Evolutionary conservation across 2,329 filamentous ascomycete species (phyloP), one percentile per base, ranked within the genome.

Genomic region (Phialocephala subalpina): DNA sequence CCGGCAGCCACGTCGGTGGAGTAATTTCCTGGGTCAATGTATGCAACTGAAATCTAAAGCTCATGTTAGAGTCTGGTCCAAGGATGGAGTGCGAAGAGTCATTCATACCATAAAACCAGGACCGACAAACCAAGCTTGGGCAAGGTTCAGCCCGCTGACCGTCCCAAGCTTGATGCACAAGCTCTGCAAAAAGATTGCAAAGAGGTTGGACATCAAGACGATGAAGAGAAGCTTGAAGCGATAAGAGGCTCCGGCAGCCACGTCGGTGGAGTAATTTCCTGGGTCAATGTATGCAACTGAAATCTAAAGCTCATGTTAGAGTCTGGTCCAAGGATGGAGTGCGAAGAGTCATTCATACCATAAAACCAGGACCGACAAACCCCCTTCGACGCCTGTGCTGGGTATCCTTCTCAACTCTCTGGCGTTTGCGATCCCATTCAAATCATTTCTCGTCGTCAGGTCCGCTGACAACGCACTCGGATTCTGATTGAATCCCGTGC

Each of bases 401-500:
- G 78, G 75, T 68, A 80, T 78, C 62, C 81, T 81, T 71, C 83
- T 79, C 67, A 83, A 80, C n/a, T 82, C 78, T 69, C 87, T 81
- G 1, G 83, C 79, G 74, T 89, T 90, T 45, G 84, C 85, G 65
- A 88, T 82, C 36, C 85, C 84, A 74, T 87, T 87, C 64, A 91
- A 78, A 72, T 90, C 87, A 69, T 85, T 84, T 64, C 86, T 81
- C 6, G 87, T 90, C 2, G 87, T 90, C 38, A 83, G 79, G 74
- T 90, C 87, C n/a, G 82, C 81, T 65, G 83, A 84, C 63, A 90
- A 77, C 2, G 80, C 79, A 63, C 83, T 80, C 0, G 88, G 88
- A 68, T 82, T 90, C 77, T 90, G 88, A 73, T 90, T 91, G 79
- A 83, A 88, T 61, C 80, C 81, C 25, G 82, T 81, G 60, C 85